Evolutionary conservation across 108 stramenopile species (phyloP).

Genomic region (Pseudonitzschia pungens): DNA sequence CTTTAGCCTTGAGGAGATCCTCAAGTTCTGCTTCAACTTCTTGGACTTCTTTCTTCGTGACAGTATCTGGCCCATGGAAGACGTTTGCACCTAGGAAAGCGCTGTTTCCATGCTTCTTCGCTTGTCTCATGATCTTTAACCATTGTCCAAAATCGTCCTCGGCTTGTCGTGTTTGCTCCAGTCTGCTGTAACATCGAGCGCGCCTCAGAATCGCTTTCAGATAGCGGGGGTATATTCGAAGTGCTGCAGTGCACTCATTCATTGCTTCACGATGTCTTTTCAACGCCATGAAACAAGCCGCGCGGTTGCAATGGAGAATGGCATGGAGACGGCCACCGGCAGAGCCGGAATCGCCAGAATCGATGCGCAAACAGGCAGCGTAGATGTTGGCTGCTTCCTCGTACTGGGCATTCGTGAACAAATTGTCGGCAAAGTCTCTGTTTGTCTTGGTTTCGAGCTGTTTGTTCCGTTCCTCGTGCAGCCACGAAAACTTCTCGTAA

Average conservation of each 20-base stretch:
- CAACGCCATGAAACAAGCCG: conserved; percentile 85
- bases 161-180: conserved; percentile 67
- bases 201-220: conserved; percentile 88
- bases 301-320: conserved; percentile 87
- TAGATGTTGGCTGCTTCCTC: conserved; percentile 66
- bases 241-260: conserved; percentile 81
- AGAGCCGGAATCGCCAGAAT: conserved; percentile 31
- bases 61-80: conserved; percentile 73
- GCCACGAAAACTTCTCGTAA: conserved; percentile 25
- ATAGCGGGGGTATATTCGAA: conserved; percentile 80
- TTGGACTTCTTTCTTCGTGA: conserved; percentile 46
- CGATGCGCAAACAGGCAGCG: conserved; percentile 61
- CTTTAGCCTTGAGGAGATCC: conserved; percentile 53
- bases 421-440: conserved; percentile 59
- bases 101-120: conserved; percentile 32
- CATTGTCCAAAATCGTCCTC: conserved; percentile 71
- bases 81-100: conserved; percentile 35
- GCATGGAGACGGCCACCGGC: conserved; percentile 84
- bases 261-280: conserved; percentile 68
- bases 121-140: conserved; percentile 64
- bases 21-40: conserved; percentile 64
- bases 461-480: conserved; percentile 23
- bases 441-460: conserved; percentile 25
- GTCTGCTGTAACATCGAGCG: conserved; percentile 70
- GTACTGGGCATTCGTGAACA: conserved; percentile 65